These are phyloP conservation scores for Podospora pseudocomata DNA, from an alignment of 495 filamentous ascomycete species.

Conservation along the genomic window DNA sequence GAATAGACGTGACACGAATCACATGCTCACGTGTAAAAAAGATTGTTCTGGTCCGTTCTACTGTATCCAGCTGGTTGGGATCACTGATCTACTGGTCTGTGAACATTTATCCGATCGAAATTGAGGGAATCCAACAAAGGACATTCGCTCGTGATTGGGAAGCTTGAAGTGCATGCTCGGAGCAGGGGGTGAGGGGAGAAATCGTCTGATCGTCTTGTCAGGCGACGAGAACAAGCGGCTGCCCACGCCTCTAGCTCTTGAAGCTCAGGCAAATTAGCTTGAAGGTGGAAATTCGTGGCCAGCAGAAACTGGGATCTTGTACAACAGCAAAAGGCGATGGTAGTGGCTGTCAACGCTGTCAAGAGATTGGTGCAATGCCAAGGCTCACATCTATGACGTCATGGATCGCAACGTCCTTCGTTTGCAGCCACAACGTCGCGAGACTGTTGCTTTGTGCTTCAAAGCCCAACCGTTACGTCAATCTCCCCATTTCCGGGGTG, in stretches of 20 bases:
- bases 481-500: conserved; percentile 1
- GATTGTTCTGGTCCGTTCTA: neutral
- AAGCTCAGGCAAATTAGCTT: neutral
- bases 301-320: conserved; percentile 3
- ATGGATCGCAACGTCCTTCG: conserved; percentile 22
- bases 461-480: conserved; percentile 19
- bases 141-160: neutral
- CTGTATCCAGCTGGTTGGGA: too few relatives aligned
- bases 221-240: neutral
- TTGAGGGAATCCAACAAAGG: neutral
- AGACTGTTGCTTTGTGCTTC: conserved; percentile 10
- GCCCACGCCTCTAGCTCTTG: neutral
- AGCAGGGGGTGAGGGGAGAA: too few relatives aligned
- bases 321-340: neutral
- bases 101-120: neutral
- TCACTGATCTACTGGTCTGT: too few relatives aligned
- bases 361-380: conserved; percentile 1
- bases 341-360: conserved; percentile 10
- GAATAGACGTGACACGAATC: neutral
- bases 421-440: conserved; percentile 11
- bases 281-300: neutral
- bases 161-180: neutral
- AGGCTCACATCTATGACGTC: conserved; percentile 21
- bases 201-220: neutral
- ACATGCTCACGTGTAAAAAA: neutral